Conservation (phyloP, 192 early-diverging fungal genomes). For the Backusella tuberculispora region DNA sequence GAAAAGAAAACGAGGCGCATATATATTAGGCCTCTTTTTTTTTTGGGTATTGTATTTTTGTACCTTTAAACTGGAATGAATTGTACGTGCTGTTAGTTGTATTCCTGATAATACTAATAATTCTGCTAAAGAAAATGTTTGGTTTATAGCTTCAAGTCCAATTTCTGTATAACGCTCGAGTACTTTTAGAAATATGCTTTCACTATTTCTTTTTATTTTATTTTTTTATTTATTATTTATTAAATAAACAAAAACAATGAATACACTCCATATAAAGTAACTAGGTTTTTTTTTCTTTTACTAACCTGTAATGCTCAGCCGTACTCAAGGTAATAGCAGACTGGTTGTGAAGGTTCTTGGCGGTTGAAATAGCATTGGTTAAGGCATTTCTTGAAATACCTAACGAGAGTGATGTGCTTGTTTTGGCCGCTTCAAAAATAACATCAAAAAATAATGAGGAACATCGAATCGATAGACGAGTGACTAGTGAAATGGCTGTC, state of each 20-base stretch:
- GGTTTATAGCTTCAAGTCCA: conserved; percentile 65
- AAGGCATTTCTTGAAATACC: conserved; percentile 56
- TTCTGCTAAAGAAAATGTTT: conserved; percentile 76
- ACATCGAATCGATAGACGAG: conserved; percentile 61
- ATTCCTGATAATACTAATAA: conserved; percentile 79
- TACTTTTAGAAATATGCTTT: conserved; percentile 54
- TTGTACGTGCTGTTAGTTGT: conserved; percentile 75
- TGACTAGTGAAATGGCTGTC: conserved; percentile 58
- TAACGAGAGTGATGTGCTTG: conserved; percentile 55
- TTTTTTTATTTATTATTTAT: conserved; percentile 4
- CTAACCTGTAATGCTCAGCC: neutral
- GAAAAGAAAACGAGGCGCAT: neutral
- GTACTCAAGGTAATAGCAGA: neutral
- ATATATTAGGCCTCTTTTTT: neutral
- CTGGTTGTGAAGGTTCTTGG: conserved; percentile 56
- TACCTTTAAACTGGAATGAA: conserved; percentile 59
- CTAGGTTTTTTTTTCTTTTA: neutral
- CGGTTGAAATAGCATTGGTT: conserved; percentile 59
- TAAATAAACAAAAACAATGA: conserved; percentile 8
- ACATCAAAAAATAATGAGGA: conserved; percentile 60
- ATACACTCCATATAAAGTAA: neutral
- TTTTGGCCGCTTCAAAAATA: conserved; percentile 60
- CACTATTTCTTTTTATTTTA: conserved; percentile 4
- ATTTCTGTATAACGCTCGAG: conserved; percentile 67
- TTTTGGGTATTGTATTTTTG: neutral